Base-by-base conservation (phyloP, 1,284 basidiomycete genomes). In the Apiotrichum domesticum region DNA sequence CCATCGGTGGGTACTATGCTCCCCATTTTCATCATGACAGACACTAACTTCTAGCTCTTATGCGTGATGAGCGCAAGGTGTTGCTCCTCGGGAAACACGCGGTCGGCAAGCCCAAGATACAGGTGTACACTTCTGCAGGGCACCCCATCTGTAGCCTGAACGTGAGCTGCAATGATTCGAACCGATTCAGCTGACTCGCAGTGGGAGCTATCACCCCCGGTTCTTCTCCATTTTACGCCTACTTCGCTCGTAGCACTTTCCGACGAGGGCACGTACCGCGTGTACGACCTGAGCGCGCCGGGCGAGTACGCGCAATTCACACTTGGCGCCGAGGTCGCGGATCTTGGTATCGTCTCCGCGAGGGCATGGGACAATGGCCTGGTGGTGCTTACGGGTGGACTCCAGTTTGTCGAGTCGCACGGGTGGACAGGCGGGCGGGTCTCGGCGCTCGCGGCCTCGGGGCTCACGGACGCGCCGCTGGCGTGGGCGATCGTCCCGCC, bases 231-330 rank as follows among this genome's bases (percentile, higher is more conserved):
- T 52, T 69, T 73, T 54, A 72, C 71, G 0, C 45, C 59, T 1
- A 90, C 95, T 66, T 82, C 85, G 51, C 82, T 98, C 39, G 85
- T 87, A 0, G 84, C 95, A 6, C 78, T 98, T 35, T 91, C 93
- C 64, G 92, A 96, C 73, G 92, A 97, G 66, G 95, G 95, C 14
- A 81, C 84, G 8, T 97, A 96, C 71, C 83, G 95, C 43, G 71
- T 97, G 15, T 97, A 98, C 72, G 87, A 94, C 72, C 80, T 97
- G 21, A 73, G 75, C 46, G 66, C 75, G 47, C 85, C 90, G 71
- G 83, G 87, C 44, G 85, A 87, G 65, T 96, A 95, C 71, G 80
- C 83, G 52, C 90, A 95, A 64, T 82, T 87, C 69, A 88, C 90
- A 0, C 81, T 98, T 1, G 93, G 93, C 3, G 79, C 80, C 8